A percentile compares a stretch with the other conserved stretches of the same genome.
phyloP scores from a whole-genome alignment of 371 early-diverging fungal species.

The Smittium culicis region DNA sequence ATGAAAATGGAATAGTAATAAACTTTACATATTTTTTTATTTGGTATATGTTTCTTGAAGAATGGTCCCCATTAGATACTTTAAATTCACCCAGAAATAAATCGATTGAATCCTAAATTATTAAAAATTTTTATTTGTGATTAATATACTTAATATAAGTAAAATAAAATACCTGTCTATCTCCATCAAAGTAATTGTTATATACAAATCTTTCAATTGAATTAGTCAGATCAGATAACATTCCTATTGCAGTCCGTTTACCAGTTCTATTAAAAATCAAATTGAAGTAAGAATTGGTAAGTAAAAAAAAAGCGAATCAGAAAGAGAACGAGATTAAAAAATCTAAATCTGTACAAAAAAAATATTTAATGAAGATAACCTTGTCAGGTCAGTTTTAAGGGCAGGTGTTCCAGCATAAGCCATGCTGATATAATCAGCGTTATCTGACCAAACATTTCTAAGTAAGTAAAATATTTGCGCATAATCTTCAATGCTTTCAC shows the following conservation, averaged over 20 bases:
- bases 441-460: conserved; percentile 84
- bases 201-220: conserved; percentile 76
- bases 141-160: not conserved
- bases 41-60: not conserved
- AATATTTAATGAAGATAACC: conserved; percentile 21
- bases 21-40: not conserved
- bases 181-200: conserved; percentile 87
- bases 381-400: conserved; percentile 91
- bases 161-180: conserved; percentile 46
- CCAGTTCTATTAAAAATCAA: conserved; percentile 41
- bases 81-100: conserved; percentile 57
- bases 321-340: too few relatives aligned
- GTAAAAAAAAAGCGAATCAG: not conserved
- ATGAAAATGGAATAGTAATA: too few relatives aligned
- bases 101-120: conserved; percentile 44
- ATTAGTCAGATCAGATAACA: conserved; percentile 66
- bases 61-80: conserved; percentile 29
- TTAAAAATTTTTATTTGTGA: not conserved
- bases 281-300: not conserved
- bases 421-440: conserved; percentile 89
- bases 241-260: conserved; percentile 64
- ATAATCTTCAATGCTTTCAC: conserved; percentile 43
- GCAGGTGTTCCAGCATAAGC: conserved; percentile 98
- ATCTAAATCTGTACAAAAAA: too few relatives aligned
- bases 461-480: conserved; percentile 30